These are phyloP conservation scores for Calamus simplicifolius DNA, from an alignment of 176 grass and related monocot species.

Conservation along the genomic window DNA sequence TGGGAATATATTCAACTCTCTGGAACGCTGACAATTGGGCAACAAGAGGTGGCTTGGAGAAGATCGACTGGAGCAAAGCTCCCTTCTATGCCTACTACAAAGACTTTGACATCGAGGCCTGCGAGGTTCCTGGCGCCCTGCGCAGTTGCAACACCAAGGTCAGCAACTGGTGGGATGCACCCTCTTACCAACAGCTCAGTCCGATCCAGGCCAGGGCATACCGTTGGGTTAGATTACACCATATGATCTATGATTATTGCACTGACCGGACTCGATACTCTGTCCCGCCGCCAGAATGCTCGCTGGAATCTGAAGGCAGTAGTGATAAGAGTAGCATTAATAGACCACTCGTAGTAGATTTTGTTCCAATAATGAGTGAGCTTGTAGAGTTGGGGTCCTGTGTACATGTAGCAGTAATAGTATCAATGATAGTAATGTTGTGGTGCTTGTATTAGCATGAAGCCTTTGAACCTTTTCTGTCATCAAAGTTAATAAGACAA, in stretches of 20 bases:
- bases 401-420: too few relatives aligned
- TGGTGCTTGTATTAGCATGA: too few relatives aligned
- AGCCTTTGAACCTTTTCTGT: too few relatives aligned
- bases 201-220: slow-evolving; percentile 1
- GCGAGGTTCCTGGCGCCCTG: not conserved
- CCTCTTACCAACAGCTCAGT: slow-evolving; percentile 14
- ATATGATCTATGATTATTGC: slow-evolving; percentile 25
- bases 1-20: slow-evolving; percentile 20
- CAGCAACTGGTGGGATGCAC: slow-evolving; percentile 15
- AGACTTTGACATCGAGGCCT: slow-evolving; percentile 25
- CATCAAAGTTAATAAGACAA: too few relatives aligned
- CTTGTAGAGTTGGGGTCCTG: too few relatives aligned
- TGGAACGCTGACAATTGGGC: slow-evolving; percentile 26
- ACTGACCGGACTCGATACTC: slow-evolving; percentile 1
- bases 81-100: slow-evolving; percentile 25
- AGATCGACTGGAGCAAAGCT: slow-evolving; percentile 13
- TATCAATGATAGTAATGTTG: too few relatives aligned
- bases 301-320: slow-evolving; percentile 24
- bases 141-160: not conserved
- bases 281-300: not conserved
- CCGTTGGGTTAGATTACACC: slow-evolving; percentile 17
- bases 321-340: not conserved
- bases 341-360: not conserved
- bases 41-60: slow-evolving; percentile 19
- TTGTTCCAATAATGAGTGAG: too few relatives aligned